Evolutionary conservation across 139 green algal species (phyloP), one percentile per base, ranked within the genome.

Genomic region (Pleodorina starrii): DNA sequence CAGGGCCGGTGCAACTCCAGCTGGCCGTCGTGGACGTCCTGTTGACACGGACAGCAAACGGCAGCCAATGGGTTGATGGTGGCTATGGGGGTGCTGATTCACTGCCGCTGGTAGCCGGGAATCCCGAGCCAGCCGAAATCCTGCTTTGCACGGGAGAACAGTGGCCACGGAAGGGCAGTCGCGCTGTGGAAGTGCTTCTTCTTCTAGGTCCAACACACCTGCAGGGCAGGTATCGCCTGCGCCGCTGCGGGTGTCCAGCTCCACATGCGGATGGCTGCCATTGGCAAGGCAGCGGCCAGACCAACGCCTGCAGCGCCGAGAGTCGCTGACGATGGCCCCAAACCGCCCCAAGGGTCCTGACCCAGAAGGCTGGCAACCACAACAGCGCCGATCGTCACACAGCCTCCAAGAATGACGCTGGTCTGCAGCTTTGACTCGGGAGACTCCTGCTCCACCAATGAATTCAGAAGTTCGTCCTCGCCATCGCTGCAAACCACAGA

Each of bases 321-420:
- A n/a, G 71, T 87, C 6, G 23, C 60, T 0, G 3, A 2, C 7
- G 48, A 46, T 36, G 79, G 29, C 11, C 19, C 42, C 21, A 68
- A 51, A 23, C 82, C 89, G n/a, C 89, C 90, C 82, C 82, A 90
- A 9, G 90, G 90, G 83, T 93, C 90, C 35, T 90, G n/a, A 35
- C 51, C 68, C 14, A 79, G 51, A 32, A 93, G 75, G 0, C 42
- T 48, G 2, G 82, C 40, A 25, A 93, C 46, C 29, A 89, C 29
- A 4, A 93, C 68, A 0, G 86, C 40, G 16, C 79, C 76, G 1
- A 84, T 21, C 0, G 63, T 85, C 17, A 91, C 36, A 0, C 50
- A 46, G 1, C 54, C 82, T 11, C 60, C 86, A 11, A 93, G 16
- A 36, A 74, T 66, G 17, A 83, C 54, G 25, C 38, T 71, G 0